Evolutionary conservation across 805 yeast species (phyloP), one percentile per base, ranked within the genome.

Genomic region (Yamadazyma ubonensis): DNA sequence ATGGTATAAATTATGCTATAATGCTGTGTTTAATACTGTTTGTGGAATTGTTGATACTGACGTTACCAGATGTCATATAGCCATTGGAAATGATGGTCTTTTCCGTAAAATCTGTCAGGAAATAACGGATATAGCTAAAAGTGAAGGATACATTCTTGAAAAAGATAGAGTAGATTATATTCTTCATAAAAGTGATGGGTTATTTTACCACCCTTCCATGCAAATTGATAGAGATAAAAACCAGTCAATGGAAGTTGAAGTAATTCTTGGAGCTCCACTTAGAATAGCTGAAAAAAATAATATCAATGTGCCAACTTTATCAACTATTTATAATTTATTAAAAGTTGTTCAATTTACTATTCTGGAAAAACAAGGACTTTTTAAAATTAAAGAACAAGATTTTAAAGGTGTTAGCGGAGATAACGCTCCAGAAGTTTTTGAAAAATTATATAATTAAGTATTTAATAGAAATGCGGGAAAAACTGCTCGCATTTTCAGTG

Each of bases 31-130:
- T 43, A 67, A 66, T 51, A 54, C 71, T 16, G 55, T 58, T 8
- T 57, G 70, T 22, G 57, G 70, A 5, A 46, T 67, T 25, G 57
- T 56, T 20, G 58, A 56, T 21, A 39, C 63, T 14, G 74, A 68
- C 44, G 61, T 61, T 2, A 51, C 55, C 29, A 50, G 72, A 38
- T 55, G 67, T 32, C 71, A 65, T 40, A 65, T 67, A 11, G 55
- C 50, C 30, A 55, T 54, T 12, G 66, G 59, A 9, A 63, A 60
- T 42, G 55, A 58, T 10, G 40, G 49, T 0, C 43, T 68, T 14
- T 55, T 68, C 33, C 42, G 51, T 15, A 87, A 86, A 3, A 83
- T 86, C 0, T 83, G 83, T 89, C 58, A 66, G 26, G 95, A 85
- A 57, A 70, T 86, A 12, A 57, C 74, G 15, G 71, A 70, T 3